Evolutionary conservation across 768 basidiomycete species (phyloP).

Genomic region (Lactarius hatsudake): DNA sequence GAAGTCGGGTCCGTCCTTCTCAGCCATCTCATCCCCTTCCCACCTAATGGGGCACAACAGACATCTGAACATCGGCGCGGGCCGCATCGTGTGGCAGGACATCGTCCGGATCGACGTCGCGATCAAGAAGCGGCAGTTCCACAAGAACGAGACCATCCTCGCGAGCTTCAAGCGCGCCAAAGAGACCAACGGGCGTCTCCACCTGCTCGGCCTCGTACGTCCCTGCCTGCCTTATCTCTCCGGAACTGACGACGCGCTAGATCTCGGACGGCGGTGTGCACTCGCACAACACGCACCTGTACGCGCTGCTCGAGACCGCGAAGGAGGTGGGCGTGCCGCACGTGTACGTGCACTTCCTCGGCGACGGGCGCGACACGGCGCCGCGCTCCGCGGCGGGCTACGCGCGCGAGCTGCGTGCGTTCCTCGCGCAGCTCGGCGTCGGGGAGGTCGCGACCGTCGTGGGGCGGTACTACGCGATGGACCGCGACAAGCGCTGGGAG

Average conservation of each 20-base stretch:
- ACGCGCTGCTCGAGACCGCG: constrained; percentile 86
- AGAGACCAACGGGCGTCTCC: constrained; percentile 76
- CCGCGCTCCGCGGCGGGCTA: constrained; percentile 80
- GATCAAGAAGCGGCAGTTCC: constrained; percentile 86
- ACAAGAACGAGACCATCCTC: constrained; percentile 72
- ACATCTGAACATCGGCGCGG: constrained; percentile 93
- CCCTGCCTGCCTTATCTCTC: not conserved
- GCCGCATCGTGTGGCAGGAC: constrained; percentile 95
- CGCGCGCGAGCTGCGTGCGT: constrained; percentile 70
- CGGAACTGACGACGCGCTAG: constrained; percentile 38
- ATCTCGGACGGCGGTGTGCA: constrained; percentile 97
- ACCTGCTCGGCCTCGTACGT: constrained; percentile 80
- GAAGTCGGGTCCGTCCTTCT: constrained; percentile 78
- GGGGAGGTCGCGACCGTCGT: constrained; percentile 84
- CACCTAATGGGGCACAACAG: constrained; percentile 39
- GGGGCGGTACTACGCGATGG: constrained; percentile 96
- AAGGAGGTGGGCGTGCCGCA: constrained; percentile 83
- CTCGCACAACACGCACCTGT: constrained; percentile 89
- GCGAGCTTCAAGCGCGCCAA: constrained; percentile 76
- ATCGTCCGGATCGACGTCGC: constrained; percentile 92
- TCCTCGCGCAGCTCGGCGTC: constrained; percentile 70
- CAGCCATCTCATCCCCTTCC: not conserved
- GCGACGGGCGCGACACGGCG: constrained; percentile 92
- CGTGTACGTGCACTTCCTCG: constrained; percentile 91
- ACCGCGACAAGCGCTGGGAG: constrained; percentile 96